These are phyloP conservation scores for Exophiala viscosa DNA, from an alignment of 2,329 filamentous ascomycete genomes.

Conservation along the genomic window DNA sequence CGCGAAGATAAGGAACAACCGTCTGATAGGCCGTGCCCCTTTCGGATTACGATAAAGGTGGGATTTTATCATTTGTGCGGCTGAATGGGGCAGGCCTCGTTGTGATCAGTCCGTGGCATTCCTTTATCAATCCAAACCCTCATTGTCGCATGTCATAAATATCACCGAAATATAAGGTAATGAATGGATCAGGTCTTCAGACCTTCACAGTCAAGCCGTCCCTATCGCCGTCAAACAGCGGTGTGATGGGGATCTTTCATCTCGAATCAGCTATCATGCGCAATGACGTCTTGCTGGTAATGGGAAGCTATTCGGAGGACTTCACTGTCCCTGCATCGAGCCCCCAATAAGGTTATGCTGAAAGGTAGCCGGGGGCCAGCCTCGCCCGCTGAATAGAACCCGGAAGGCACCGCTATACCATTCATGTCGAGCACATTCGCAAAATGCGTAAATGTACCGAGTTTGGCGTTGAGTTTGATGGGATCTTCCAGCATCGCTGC, in stretches of 20 bases:
- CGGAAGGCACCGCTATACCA: slow-evolving; percentile 53
- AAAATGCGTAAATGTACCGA: slow-evolving; percentile 59
- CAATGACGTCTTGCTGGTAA: slow-evolving; percentile 31
- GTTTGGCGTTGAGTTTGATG: slow-evolving; percentile 50
- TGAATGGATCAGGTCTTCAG: too few species aligned
- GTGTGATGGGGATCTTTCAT: too few species aligned
- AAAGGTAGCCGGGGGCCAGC: slow-evolving; percentile 25
- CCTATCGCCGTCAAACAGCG: too few species aligned
- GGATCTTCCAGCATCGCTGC: slow-evolving; percentile 51
- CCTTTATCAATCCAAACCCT: slow-evolving; percentile 2
- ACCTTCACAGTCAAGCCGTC: too few species aligned
- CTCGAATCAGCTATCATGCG: not conserved
- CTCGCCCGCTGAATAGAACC: slow-evolving; percentile 30
- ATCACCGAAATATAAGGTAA: not conserved
- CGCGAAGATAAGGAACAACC: slow-evolving; percentile 19
- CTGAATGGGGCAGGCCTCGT: not conserved
- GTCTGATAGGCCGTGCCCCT: slow-evolving; percentile 5
- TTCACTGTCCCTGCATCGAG: slow-evolving; percentile 47
- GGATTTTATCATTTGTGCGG: slow-evolving; percentile 1
- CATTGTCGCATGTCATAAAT: not conserved
- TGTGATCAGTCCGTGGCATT: not conserved
- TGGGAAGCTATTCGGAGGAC: slow-evolving; percentile 46
- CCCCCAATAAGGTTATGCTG: slow-evolving; percentile 27
- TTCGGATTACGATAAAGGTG: slow-evolving; percentile 4
- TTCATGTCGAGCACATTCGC: slow-evolving; percentile 60